Evolutionary conservation across 257 asterid genomes (phyloP), one percentile per base, ranked within the genome.

Genomic region (Sherardia arvensis): DNA sequence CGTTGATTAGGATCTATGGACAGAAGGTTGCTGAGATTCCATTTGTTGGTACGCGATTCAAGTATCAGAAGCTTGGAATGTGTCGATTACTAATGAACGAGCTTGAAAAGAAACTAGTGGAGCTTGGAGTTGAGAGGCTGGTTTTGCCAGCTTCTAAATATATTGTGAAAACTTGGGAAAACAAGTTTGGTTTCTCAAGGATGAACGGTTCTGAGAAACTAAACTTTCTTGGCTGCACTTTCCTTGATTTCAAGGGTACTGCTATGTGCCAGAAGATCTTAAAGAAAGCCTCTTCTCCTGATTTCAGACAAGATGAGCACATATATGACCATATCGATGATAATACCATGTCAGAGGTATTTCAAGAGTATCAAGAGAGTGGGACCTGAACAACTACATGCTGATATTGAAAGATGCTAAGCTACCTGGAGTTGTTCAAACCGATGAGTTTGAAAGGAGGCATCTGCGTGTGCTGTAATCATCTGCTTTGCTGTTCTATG

Each of bases 21-120:
- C 76, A 77, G 66, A 77, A 76, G 74, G 96, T 87, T 67, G 99
- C 99, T 43, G 99, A 92, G 77, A 74, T 92, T 53, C 96, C 99
- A 38, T 84, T 92, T 38, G 79, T 92, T 63, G 97, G 91, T 12
- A 92, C 99, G 66, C 82, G 95, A 56, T 90, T 89, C 70, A 81
- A 83, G 64, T 86, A 83, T 68, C 99, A 96, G 58, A 83, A 86
- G 73, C 96, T 67, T 67, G 99, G 99, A 73, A 90, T 92, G 95
- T 92, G 99, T 68, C 84, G 94, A 28, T 61, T 87, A 74, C 65
- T 90, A 82, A 87, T 89, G 90, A 76, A 87, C 60, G 94, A 78
- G 76, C 96, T 92, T 59, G 99, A 92, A 77, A 85, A 89, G 98
- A 80, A 74, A 79, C 91, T 88, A 28, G 17, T 32, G 69, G 85